A percentile compares a stretch with the other conserved stretches of the same genome.
phyloP scores from a whole-genome alignment of 495 filamentous ascomycete genomes.

The Hamigera avellanea region DNA sequence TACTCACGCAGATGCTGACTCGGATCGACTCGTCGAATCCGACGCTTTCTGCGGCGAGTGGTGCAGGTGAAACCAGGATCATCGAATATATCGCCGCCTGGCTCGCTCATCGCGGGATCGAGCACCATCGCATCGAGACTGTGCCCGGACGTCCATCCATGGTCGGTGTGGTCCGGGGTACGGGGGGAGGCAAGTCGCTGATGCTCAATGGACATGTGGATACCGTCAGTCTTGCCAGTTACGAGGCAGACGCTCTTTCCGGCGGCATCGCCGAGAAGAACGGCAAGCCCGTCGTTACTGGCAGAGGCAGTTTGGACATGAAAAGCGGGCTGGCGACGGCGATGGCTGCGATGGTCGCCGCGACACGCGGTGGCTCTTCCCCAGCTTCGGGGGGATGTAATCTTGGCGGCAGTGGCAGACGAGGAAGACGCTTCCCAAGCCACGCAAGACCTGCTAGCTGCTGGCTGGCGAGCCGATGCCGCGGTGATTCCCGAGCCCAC shows the following conservation, averaged over 20 bases:
- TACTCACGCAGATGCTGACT: no score
- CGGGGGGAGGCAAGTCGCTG: conserved; percentile 30
- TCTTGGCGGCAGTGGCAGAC: conserved; percentile 36
- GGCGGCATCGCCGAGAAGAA: no score
- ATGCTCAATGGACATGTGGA: conserved; percentile 42
- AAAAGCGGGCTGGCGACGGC: conserved; percentile 34
- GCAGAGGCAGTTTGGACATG: conserved; percentile 36
- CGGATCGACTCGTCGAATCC: no score
- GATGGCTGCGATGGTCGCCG: conserved; percentile 20
- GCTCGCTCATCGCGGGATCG: no score
- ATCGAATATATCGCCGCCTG: no score
- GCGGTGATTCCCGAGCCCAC: conserved; percentile 35
- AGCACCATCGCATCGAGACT: conserved; percentile 31
- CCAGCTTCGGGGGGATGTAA: conserved; percentile 31
- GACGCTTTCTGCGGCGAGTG: no score
- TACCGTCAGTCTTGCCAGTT: conserved; percentile 32
- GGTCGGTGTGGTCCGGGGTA: conserved; percentile 31
- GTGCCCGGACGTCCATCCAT: conserved; percentile 31
- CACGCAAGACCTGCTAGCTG: conserved; percentile 30
- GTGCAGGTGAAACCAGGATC: no score
- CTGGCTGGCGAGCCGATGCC: conserved; percentile 36
- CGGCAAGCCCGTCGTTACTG: conserved; percentile 24
- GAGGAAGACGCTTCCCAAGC: conserved; percentile 35
- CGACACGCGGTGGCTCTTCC: conserved; percentile 16
- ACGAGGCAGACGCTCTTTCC: conserved; percentile 29